Conservation (phyloP, 2,329 filamentous ascomycete genomes). For the Trichoderma asperellum region DNA sequence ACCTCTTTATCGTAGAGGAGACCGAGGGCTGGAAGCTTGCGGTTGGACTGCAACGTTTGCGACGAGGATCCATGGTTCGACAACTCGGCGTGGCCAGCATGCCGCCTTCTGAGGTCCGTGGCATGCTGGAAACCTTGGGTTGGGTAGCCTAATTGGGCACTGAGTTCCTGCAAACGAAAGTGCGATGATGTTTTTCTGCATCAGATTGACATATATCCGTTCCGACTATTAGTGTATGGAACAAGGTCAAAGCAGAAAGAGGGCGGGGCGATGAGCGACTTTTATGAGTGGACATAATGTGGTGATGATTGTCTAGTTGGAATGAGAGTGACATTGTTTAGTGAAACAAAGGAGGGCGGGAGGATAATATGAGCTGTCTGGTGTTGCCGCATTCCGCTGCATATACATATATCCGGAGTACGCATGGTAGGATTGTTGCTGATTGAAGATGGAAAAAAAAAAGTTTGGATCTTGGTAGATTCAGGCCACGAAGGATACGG, state of each 20-base stretch:
- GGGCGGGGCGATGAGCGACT: neutral
- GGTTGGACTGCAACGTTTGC: slow-evolving; percentile 62
- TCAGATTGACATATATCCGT: neutral
- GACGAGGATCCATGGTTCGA: slow-evolving; percentile 63
- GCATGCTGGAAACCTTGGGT: slow-evolving; percentile 61
- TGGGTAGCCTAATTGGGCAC: slow-evolving; percentile 46
- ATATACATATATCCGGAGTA: slow-evolving; percentile 7
- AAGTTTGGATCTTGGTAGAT: slow-evolving; percentile 19
- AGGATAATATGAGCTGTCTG: neutral
- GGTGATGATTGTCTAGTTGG: slow-evolving; percentile 34
- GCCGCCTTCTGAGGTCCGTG: slow-evolving; percentile 57
- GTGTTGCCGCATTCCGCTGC: slow-evolving; percentile 11
- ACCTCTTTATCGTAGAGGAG: slow-evolving; percentile 66
- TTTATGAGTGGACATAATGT: slow-evolving; percentile 28
- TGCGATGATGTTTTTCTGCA: neutral
- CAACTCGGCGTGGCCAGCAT: slow-evolving; percentile 63
- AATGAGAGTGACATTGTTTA: slow-evolving; percentile 40
- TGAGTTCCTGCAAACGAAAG: neutral
- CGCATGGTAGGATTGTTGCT: neutral
- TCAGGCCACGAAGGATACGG: slow-evolving; percentile 25
- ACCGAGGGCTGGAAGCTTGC: slow-evolving; percentile 71
- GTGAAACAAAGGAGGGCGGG: slow-evolving; percentile 35
- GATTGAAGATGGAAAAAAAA: neutral
- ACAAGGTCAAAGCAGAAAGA: neutral
- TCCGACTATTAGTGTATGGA: neutral